Percentiles rank a stretch among this genome's conserved stretches.
phyloP scores from a whole-genome alignment of 2,329 filamentous ascomycete species.

The Venturia nashicola region DNA sequence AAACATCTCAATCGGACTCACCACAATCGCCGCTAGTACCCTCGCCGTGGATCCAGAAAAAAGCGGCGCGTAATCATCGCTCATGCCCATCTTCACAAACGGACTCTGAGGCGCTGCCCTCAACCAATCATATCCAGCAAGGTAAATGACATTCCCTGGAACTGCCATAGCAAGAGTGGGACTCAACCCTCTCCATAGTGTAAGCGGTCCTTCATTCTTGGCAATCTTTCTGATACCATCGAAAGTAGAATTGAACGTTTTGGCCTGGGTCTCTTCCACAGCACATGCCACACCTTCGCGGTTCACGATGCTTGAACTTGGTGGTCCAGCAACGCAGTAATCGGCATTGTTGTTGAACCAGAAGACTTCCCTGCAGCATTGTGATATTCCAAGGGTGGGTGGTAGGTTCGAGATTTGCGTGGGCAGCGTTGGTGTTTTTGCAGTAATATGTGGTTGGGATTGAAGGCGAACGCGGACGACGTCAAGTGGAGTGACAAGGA shows the following conservation, averaged over 20 bases:
- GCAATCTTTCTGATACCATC: conserved; percentile 92
- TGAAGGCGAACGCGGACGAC: conserved; percentile 92
- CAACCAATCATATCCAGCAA: conserved; percentile 94
- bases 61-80: conserved; percentile 66
- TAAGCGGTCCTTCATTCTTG: conserved; percentile 74
- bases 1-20: conserved; percentile 89
- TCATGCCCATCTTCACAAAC: conserved; percentile 39
- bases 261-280: conserved; percentile 73
- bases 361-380: conserved; percentile 94
- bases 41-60: conserved; percentile 69
- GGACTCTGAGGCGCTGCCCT: conserved; percentile 63
- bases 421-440: conserved; percentile 38
- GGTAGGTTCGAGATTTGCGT: conserved; percentile 55
- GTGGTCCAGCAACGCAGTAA: conserved; percentile 61
- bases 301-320: conserved; percentile 25
- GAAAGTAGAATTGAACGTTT: conserved; percentile 78
- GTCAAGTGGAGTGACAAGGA: conserved; percentile 93
- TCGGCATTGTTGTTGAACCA: conserved; percentile 81
- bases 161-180: conserved; percentile 90
- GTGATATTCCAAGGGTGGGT: conserved; percentile 77
- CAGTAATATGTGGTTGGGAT: conserved; percentile 49
- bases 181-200: conserved; percentile 87
- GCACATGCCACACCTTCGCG: conserved; percentile 46
- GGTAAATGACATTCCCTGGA: conserved; percentile 95
- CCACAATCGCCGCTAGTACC: conserved; percentile 66